Base-by-base conservation (phyloP, 108 stramenopile species). In the Cylindrotheca fusiformis region DNA sequence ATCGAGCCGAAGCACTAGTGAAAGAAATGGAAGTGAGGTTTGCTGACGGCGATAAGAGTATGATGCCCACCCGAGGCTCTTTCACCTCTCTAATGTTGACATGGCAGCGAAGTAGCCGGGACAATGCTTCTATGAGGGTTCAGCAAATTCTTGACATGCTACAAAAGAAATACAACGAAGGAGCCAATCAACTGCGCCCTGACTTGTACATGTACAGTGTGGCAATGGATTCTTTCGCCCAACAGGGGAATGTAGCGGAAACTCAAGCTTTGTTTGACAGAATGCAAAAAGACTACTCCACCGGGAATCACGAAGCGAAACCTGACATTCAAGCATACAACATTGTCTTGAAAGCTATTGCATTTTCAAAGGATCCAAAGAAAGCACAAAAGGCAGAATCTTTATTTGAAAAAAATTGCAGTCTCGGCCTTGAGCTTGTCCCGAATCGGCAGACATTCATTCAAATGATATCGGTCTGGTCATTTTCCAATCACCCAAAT, bases 31-130 rank as follows among this genome's bases (percentile, higher is more conserved):
- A 74, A 47, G 28, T 28, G 1, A 44, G 36, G 10, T 64, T n/a
- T 12, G n/a, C 24, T 1, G 36, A 5, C 4, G 71, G 71, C 28
- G 49, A 64, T 51, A 10, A 55, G 10, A 21, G 32, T 27, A 72
- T 72, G 71, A 57, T 32, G 26, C 52, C 72, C 2, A 67, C 33
- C 33, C 52, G 58, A 4, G 53, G 30, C 17, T 32, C 32, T 19
- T 74, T 67, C 55, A 74, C 72, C 21, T 62, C 51, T 46, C 65
- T 74, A 12, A 74, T 74, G 65, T 33, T 67, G 48, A 57, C 72
- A 12, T 74, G 65, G 72, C 46, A 62, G 3, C 55, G 71, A 19
- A 65, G 50, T 0, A 31, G 47, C 0, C 47, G 49, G 5, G 18
- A 24, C 21, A 32, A 58, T 55, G 45, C 36, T 30, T 41, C 36